Evolutionary conservation across 768 basidiomycete genomes (phyloP), one percentile per base, ranked within the genome.

Genomic region (Auriculariales sp.): DNA sequence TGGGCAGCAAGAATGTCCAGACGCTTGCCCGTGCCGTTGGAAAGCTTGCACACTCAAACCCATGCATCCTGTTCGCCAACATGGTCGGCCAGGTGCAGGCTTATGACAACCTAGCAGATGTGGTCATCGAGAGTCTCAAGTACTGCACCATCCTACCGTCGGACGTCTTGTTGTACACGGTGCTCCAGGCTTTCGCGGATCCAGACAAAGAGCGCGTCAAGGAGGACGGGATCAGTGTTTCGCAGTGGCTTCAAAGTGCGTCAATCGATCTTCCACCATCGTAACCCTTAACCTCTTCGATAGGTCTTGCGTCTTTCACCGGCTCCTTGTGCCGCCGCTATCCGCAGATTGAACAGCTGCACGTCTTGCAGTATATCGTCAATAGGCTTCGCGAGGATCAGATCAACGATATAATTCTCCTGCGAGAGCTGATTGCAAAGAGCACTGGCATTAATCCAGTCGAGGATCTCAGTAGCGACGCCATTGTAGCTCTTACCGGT

Each of bases 391-490:
- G 84, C 60, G 77, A 78, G 42, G 81, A 80, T 30, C 81, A 90
- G 59, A 77, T 87, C 1, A 82, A 85, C 10, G 92, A 98, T 58
- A 81, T 97, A 36, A 75, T 92, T 19, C 86, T 98, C 22, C 71
- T 99, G n/a, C 78, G 84, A 28, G 91, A 94, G 59, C 68, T 99
- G 47, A 89, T 98, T 47, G 84, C 81, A 75, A 88, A 90, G 61
- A 94, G 97, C 90, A 84, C 91, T 4, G 91, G 87, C 3, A 88
- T 95, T 52, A 84, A 94, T 58, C 89, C 91, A 3, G 68, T 95
- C 47, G 87, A 89, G 0, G 91, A 82, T 61, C 68, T 97, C 31
- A 87, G 91, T 0, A 90, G 95, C 53, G 71, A 80, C 0, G 93
- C 98, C 63, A 79, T 98, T 47, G 63, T 73, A 33, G 89, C 89